Evolutionary conservation across 2,329 filamentous ascomycete genomes (phyloP), one percentile per base, ranked within the genome.

Genomic region (Fusarium sp.): DNA sequence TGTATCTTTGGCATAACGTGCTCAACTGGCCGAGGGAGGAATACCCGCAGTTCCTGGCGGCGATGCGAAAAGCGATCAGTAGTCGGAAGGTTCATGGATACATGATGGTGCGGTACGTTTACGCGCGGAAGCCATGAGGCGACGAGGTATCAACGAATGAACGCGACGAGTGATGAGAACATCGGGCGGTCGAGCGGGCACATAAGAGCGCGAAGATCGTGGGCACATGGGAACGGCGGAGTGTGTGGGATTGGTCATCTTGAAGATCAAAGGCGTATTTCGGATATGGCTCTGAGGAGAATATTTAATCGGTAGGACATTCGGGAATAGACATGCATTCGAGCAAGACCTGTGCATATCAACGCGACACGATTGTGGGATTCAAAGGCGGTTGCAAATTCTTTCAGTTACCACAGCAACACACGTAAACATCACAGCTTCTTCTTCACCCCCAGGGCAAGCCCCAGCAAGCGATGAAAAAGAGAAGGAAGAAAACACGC

Each of bases 381-480:
- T 24, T 24, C 24, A 24, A 24, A 24, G 24, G 24, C 24, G 24
- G 24, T 24, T 24, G 24, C 26, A 26, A 26, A 26, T 26, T 26
- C 26, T 24, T 24, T 24, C 26, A 26, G 1, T 8, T 12, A 22
- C 36, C 50, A 30, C 2, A 6, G 38, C 38, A 60, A 61, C 22
- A 20, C 14, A 22, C 1, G 3, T 12, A 10, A 38, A 26, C 35
- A 44, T 39, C n/a, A 38, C 14, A 26, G 2, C 55, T 74, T 87
- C 87, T 90, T 90, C 89, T 80, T 90, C 85, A 80, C 84, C 71
- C 65, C 85, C 81, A 77, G 78, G 82, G 85, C 76, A 81, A 84
- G 85, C 86, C 82, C 84, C 76, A 79, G 81, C 78, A n/a, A 81
- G 83, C 80, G 89, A 88, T 84, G 86, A 89, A 90, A 90, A 90